Conservation (phyloP, 2,329 filamentous ascomycete genomes). For the Xylaria sp. region DNA sequence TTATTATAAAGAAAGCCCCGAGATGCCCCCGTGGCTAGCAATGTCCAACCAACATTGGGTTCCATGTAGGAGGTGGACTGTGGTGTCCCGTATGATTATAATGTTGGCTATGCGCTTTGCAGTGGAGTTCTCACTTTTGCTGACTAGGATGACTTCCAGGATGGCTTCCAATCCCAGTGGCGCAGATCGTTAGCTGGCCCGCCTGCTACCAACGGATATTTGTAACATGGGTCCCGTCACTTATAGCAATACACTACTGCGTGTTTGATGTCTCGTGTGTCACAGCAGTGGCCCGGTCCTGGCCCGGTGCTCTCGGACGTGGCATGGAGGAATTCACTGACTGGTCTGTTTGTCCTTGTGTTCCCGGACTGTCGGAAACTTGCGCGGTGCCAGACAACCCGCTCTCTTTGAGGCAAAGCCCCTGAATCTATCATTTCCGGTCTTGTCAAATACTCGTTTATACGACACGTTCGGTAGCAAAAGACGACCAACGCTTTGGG, state of each 20-base stretch:
- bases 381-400: neutral
- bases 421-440: neutral
- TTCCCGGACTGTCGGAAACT: neutral
- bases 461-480: neutral
- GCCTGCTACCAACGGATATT: neutral
- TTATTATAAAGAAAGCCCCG: no score
- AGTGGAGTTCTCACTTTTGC: neutral
- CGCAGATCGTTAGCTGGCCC: neutral
- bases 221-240: neutral
- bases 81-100: neutral
- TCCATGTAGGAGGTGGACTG: neutral
- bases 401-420: neutral
- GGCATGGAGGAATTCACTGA: neutral
- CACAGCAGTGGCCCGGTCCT: neutral
- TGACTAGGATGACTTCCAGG: neutral
- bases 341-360: neutral
- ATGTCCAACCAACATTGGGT: neutral
- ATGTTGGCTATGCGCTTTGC: neutral
- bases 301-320: neutral
- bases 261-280: constrained; percentile 10
- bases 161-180: neutral
- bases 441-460: neutral
- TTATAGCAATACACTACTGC: neutral
- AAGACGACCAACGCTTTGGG: no score
- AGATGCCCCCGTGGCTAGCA: neutral